Evolutionary conservation across 169 alveolate species (phyloP).

Genomic region (Cryptosporidium viatorum): DNA sequence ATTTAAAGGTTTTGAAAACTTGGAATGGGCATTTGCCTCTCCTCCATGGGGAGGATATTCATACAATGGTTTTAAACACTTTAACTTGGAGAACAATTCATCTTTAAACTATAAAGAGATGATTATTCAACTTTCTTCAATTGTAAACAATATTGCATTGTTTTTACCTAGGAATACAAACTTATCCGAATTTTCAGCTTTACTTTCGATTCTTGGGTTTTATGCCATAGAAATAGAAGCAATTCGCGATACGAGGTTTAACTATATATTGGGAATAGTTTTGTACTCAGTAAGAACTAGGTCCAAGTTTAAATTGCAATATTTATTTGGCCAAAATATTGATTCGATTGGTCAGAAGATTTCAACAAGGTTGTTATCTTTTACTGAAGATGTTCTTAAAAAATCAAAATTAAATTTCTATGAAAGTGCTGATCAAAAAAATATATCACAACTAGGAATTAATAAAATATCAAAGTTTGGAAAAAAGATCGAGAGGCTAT

Average conservation of each 20-base stretch:
- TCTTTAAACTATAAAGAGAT: conserved; percentile 43
- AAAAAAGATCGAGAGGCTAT: background rate
- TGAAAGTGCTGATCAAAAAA: background rate
- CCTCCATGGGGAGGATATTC: conserved; percentile 76
- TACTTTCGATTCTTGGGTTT: conserved; percentile 39
- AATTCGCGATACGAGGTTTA: conserved; percentile 47
- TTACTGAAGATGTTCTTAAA: background rate
- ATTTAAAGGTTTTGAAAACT: conserved; percentile 12
- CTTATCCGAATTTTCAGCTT: conserved; percentile 31
- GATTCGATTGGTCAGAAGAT: background rate
- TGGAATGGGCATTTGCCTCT: conserved; percentile 73
- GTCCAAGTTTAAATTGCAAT: conserved; percentile 16
- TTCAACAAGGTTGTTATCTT: background rate
- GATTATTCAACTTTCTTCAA: conserved; percentile 29
- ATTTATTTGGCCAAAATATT: conserved; percentile 55
- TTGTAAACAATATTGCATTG: conserved; percentile 51
- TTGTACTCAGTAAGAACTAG: conserved; percentile 21
- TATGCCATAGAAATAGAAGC: conserved; percentile 61
- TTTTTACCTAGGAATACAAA: conserved; percentile 65
- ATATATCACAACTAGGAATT: background rate
- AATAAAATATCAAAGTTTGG: background rate
- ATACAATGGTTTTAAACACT: conserved; percentile 18
- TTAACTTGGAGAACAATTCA: conserved; percentile 8
- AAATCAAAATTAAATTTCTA: background rate
- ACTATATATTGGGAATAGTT: conserved; percentile 40